Base-by-base conservation (phyloP, 208 protist genomes). In the Crithidia expoeki region DNA sequence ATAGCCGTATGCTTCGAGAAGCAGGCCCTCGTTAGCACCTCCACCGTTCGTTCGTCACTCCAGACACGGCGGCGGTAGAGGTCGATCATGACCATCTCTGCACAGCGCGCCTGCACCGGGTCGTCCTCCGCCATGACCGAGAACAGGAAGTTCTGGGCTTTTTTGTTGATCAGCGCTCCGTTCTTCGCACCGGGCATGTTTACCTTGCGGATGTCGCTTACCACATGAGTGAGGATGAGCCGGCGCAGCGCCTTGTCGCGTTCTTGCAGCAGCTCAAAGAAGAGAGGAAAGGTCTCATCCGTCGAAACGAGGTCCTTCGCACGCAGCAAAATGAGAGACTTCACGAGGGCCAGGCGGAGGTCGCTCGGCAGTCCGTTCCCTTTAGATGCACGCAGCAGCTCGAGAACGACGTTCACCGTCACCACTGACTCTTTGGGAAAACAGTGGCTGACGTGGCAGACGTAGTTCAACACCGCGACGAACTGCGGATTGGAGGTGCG, bases 1-100 rank as follows among this genome's bases (percentile, higher is more conserved):
- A 99, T 96, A 10, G 98, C 85, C 0, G 86, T 93, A 70, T 97
- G 89, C 23, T 85, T 80, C 11, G 95, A 98, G 72, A 99, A 98
- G 72, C 95, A 97, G 27, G 94, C 98, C 58, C 88, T 88, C 23
- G 91, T 94, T 40, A 99, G 90, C 21, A 99, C 97, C 84, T 99
- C 98, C 10, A 99, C 98, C 19, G 84, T 97, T 21, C 93, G 86
- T 78, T 97, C 88, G 72, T 94, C 86, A 49, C 80, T 88, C 97
- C 97, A 99, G 32, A 99, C 89, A 25, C 96, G 85, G 40, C 97
- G 92, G n/a, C 94, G 88, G 85, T 99, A 99, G 25, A 99, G 87
- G 64, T 98, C 95, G 62, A 99, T 97, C 93, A 99, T 98, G 27
- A 99, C 94, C 59, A 98, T 89, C 47, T 99, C 88, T 12, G 96